phyloP scores from a whole-genome alignment of 768 basidiomycete genomes.

The Termitomyces sp. region DNA sequence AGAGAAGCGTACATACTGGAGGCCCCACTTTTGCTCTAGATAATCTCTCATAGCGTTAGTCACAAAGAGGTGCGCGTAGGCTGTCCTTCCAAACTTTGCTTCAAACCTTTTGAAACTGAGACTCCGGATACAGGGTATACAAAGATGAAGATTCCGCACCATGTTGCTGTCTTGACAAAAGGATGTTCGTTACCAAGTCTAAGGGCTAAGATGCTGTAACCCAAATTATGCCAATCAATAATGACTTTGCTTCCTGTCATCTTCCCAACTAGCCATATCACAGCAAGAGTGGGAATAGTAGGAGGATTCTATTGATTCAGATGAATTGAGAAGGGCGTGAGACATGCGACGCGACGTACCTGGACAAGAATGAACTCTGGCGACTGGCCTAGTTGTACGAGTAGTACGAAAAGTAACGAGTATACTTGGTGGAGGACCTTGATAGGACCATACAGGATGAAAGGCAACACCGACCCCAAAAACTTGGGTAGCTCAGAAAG shows the following conservation, averaged over 20 bases:
- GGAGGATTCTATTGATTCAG: conserved; percentile 75
- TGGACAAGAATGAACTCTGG: conserved; percentile 89
- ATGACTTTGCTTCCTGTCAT: conserved; percentile 80
- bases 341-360: conserved; percentile 41
- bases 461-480: conserved; percentile 46
- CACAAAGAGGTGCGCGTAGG: conserved; percentile 91
- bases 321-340: not conserved
- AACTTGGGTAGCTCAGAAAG: conserved; percentile 58
- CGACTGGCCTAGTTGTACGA: conserved; percentile 55
- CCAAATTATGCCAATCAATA: conserved; percentile 99
- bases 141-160: conserved; percentile 35
- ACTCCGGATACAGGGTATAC: not conserved
- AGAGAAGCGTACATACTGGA: conserved; percentile 50
- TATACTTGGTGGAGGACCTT: conserved; percentile 72
- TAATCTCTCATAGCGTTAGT: conserved; percentile 79
- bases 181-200: conserved; percentile 64
- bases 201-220: conserved; percentile 87
- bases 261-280: conserved; percentile 70
- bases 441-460: conserved; percentile 70
- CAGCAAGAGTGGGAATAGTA: conserved; percentile 85
- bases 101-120: conserved; percentile 62
- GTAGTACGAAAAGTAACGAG: conserved; percentile 55
- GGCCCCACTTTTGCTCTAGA: conserved; percentile 65
- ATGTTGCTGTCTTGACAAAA: conserved; percentile 69
- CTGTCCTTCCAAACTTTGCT: conserved; percentile 65